These are phyloP conservation scores for Erysimum cheiranthoides DNA, from an alignment of 345 rosid species.

Conservation along the genomic window DNA sequence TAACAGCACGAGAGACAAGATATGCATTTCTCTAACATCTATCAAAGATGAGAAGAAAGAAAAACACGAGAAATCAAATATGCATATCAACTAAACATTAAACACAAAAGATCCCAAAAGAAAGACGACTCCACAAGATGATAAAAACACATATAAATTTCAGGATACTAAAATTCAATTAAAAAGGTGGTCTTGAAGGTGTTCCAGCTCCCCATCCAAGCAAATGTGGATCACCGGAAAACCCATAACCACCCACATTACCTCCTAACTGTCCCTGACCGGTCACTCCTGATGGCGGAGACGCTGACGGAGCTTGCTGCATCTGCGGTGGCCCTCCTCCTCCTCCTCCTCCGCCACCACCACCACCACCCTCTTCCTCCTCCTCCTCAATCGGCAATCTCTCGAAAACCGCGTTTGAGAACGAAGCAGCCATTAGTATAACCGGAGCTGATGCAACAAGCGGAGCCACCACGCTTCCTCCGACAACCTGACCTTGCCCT, in stretches of 20 bases:
- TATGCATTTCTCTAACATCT: conserved; percentile 35
- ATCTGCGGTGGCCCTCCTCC: conserved; percentile 48
- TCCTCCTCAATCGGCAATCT: conserved; percentile 70
- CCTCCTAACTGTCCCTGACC: conserved; percentile 57
- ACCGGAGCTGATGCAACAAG: conserved; percentile 73
- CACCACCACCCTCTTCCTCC: conserved; percentile 43
- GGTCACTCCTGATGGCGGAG: conserved; percentile 70
- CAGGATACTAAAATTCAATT: conserved; percentile 24
- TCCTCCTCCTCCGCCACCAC: conserved; percentile 35
- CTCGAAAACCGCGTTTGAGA: conserved; percentile 77
- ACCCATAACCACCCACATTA: conserved; percentile 57
- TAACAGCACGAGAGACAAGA: conserved; percentile 13
- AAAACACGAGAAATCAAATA: conserved; percentile 16
- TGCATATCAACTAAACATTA: conserved; percentile 37
- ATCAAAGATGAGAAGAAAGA: conserved; percentile 22
- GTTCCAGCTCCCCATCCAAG: conserved; percentile 71
- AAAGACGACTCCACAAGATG: conserved; percentile 39
- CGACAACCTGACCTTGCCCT: conserved; percentile 83
- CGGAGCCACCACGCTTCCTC: conserved; percentile 74
- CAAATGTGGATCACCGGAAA: conserved; percentile 63
- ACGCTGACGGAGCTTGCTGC: conserved; percentile 57
- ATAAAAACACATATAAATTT: conserved; percentile 41
- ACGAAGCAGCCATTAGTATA: conserved; percentile 77
- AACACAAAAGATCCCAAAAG: conserved; percentile 40
- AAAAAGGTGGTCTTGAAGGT: conserved; percentile 62